Evolutionary conservation across 1,284 basidiomycete species (phyloP).

Genomic region (Abortiporus biennis): DNA sequence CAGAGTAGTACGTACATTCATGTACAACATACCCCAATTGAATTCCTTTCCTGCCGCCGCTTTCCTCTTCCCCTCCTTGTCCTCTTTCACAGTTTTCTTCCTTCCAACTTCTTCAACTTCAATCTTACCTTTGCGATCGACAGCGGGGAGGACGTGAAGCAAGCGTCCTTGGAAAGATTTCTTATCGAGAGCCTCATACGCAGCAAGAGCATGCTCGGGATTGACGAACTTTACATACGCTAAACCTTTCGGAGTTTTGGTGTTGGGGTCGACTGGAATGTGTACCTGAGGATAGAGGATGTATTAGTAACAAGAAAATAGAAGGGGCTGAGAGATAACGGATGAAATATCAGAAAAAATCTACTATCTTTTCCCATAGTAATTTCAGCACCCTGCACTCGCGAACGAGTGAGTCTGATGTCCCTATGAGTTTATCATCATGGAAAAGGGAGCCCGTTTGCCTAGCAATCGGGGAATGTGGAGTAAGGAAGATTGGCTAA

Average conservation of each 20-base stretch:
- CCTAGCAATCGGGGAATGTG: conserved; percentile 3
- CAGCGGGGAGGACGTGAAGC: conserved; percentile 85
- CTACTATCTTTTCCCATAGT: conserved; percentile 56
- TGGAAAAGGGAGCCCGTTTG: conserved; percentile 8
- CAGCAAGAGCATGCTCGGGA: conserved; percentile 64
- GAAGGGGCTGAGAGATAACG: conserved; percentile 9
- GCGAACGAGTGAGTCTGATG: conserved; percentile 34
- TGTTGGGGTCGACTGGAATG: conserved; percentile 67
- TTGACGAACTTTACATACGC: conserved; percentile 80
- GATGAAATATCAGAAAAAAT: conserved; percentile 27
- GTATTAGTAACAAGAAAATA: conserved; percentile 5
- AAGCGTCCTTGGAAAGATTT: conserved; percentile 90
- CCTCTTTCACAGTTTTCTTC: conserved; percentile 61
- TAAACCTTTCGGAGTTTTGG: conserved; percentile 74
- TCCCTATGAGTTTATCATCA: conserved; percentile 41
- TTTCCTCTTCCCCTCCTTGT: conserved; percentile 68
- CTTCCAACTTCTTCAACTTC: conserved; percentile 35
- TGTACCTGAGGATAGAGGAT: conserved; percentile 54
- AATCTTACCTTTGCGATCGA: conserved; percentile 51
- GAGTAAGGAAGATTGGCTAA: conserved; percentile 4
- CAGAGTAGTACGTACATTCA: conserved; percentile 74
- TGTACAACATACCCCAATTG: conserved; percentile 95
- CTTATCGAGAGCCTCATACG: conserved; percentile 78
- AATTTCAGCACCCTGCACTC: conserved; percentile 52
- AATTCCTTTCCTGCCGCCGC: conserved; percentile 77